These are phyloP conservation scores for Candida andamanensis DNA, from an alignment of 805 yeast genomes.

Conservation along the genomic window DNA sequence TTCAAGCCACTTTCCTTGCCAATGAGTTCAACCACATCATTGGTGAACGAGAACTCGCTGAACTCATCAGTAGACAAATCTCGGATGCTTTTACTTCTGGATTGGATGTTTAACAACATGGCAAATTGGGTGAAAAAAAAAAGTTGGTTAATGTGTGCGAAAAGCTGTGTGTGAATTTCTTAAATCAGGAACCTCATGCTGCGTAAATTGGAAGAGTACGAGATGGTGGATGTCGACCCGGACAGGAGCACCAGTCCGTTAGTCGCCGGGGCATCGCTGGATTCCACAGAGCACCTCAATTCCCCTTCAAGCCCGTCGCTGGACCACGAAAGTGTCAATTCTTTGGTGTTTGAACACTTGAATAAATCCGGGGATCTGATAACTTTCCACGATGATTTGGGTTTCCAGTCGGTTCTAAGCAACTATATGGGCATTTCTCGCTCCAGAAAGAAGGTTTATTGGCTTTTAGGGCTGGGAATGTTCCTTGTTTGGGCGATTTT, in stretches of 20 bases:
- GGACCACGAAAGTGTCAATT: not conserved
- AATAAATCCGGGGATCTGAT: conserved; percentile 9
- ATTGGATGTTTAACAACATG: conserved; percentile 31
- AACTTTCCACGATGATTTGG: conserved; percentile 18
- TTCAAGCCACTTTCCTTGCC: conserved; percentile 39
- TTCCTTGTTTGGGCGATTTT: conserved; percentile 8
- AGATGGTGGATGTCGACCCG: conserved; percentile 11
- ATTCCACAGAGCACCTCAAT: not conserved
- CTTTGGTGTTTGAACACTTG: conserved; percentile 5
- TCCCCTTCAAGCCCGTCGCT: not conserved
- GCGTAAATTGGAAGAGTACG: conserved; percentile 11
- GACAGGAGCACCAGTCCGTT: not conserved
- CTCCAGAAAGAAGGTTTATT: no score
- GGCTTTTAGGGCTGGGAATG: no score
- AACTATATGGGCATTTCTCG: no score
- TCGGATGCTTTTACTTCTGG: conserved; percentile 58
- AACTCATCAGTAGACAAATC: conserved; percentile 41
- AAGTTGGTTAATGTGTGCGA: no score
- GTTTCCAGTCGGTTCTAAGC: conserved; percentile 18
- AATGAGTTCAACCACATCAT: conserved; percentile 39
- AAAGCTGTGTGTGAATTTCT: no score
- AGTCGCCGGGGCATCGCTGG: not conserved
- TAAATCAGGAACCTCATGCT: no score
- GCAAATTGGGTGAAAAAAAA: not conserved
- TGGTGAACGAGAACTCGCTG: conserved; percentile 28